Base-by-base conservation (phyloP, 2,329 filamentous ascomycete genomes). In the Chaetomium olivaceum region DNA sequence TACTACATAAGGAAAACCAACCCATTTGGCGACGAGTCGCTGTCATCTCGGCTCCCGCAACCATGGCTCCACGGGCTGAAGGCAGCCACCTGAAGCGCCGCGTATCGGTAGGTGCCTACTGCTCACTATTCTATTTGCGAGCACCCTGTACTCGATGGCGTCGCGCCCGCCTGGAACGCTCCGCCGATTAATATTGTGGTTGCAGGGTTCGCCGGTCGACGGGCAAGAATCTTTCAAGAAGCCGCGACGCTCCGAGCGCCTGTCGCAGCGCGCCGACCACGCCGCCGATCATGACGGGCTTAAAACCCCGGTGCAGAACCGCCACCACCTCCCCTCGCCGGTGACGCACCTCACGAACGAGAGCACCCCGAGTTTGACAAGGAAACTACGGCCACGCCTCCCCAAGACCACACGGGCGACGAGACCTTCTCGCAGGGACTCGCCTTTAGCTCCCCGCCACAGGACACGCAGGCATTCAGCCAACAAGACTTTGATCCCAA, bases 21-120 rank as follows among this genome's bases (percentile, higher is more conserved):
- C 16, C 43, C 27, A 31, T 21, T 27, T 25, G 27, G 50, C 58
- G 19, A 29, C 48, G 39, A 58, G 55, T 48, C 36, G 43, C 58
- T 50, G 46, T 46, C 62, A 65, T 68, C 61, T 48, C 59, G 56
- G 62, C 64, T 62, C 56, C 27, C 83, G 87, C 66, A 65, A 67
- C 65, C 67, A 73, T 73, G 72, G 70, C 71, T 71, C 72, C 71
- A 56, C 69, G 70, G 78, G 80, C 82, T 71, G 90, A 95, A 79
- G 91, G 91, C 82, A 93, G 89, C 81, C 90, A 91, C 80, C 87
- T 95, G 81, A 96, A 96, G 83, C 89, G 92, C 72, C 86, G 89
- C 78, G 92, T 76, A 86, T 81, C 66, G 68, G 76, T 71, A 72
- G 63, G 71, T 72, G 62, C 61, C 62, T 61, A 33, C 66, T 61